Evolutionary conservation across 164 flowering plant genomes (phyloP).

Genomic region (Kalanchoe fedtschenkoi): DNA sequence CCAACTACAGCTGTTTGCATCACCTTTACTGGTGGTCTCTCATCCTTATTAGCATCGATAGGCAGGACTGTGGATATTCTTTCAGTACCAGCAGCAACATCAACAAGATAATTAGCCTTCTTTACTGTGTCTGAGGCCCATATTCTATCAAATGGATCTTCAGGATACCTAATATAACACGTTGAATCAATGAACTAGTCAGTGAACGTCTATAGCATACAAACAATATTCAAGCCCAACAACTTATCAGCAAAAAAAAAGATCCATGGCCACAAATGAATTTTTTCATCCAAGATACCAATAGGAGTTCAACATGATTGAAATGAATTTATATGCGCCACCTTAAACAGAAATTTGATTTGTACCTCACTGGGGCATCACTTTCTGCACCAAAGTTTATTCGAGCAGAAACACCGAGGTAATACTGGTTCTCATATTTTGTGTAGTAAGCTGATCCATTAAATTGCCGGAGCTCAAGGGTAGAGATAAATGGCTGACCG

Average conservation of each 20-base stretch:
- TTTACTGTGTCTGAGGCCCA: conserved; percentile 83
- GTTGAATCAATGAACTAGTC: conserved; percentile 12
- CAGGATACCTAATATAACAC: conserved; percentile 67
- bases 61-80: conserved; percentile 62
- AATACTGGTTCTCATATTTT: conserved; percentile 54
- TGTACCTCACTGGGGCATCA: conserved; percentile 68
- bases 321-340: no score
- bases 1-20: conserved; percentile 99
- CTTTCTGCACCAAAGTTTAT: conserved; percentile 88
- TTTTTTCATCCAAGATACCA: no score
- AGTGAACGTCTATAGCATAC: no score
- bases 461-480: conserved; percentile 93
- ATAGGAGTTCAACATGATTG: no score
- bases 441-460: conserved; percentile 81
- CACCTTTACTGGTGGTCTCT: conserved; percentile 82
- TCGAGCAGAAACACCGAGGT: conserved; percentile 81
- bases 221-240: no score
- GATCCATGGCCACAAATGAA: no score
- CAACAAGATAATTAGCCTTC: conserved; percentile 90
- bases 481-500: conserved; percentile 91
- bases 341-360: no score
- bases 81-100: conserved; percentile 81
- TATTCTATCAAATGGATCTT: conserved; percentile 95
- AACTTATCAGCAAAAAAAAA: no score
- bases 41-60: conserved; percentile 42